These are phyloP conservation scores for Ganoderma sp. DNA, from an alignment of 1,284 basidiomycete species.

Conservation along the genomic window DNA sequence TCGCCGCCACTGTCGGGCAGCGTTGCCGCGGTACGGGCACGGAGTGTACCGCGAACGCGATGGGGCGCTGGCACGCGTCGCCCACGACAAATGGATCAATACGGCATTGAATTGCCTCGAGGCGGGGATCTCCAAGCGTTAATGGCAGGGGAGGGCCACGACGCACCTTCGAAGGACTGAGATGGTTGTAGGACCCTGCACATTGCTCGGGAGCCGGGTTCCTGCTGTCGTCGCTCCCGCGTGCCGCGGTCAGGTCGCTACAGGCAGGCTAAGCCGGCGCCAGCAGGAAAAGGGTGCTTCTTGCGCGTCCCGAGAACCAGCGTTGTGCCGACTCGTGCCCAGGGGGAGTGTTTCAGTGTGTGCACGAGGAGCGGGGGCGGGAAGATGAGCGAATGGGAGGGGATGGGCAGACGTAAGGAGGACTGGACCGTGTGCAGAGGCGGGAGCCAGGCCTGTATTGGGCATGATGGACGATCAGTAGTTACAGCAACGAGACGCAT, in stretches of 20 bases:
- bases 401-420: neutral
- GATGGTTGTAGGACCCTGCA: neutral
- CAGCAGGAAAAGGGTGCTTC: neutral
- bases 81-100: neutral
- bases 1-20: neutral
- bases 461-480: conserved; percentile 2
- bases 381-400: conserved; percentile 1
- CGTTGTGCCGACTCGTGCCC: neutral
- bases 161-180: neutral
- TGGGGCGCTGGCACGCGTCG: neutral
- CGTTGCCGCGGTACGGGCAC: neutral
- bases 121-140: neutral
- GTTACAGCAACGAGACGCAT: conserved; percentile 9
- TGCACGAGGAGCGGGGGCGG: neutral
- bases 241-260: neutral
- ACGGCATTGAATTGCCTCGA: neutral
- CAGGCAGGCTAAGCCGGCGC: neutral
- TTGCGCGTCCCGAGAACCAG: neutral
- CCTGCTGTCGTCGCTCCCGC: neutral
- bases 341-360: conserved; percentile 3
- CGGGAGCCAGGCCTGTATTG: neutral
- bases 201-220: neutral
- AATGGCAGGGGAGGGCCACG: neutral
- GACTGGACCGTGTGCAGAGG: neutral
- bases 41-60: no score